phyloP scores from a whole-genome alignment of 2,329 filamentous ascomycete genomes.

The Penicillium sclerotiorum region DNA sequence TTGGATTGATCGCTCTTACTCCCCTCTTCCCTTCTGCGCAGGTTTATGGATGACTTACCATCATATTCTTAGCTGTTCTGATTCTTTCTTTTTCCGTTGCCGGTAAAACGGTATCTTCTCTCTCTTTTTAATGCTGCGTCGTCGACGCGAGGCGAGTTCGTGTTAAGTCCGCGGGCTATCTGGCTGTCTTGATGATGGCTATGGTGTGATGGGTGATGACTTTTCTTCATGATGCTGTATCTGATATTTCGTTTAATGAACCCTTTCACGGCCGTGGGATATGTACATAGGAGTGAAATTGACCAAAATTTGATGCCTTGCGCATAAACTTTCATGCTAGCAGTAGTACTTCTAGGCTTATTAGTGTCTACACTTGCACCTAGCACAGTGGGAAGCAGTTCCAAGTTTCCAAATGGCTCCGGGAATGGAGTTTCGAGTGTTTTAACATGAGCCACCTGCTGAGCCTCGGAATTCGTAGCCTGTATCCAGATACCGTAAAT shows the following conservation, averaged over 20 bases:
- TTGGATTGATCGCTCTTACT: conserved; percentile 6
- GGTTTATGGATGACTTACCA: background rate
- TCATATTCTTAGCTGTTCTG: background rate
- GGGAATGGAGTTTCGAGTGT: background rate
- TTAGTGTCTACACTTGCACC: too few species aligned
- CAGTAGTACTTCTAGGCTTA: too few species aligned
- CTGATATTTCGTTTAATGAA: conserved; percentile 29
- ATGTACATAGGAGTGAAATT: conserved; percentile 24
- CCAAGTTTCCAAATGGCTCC: background rate
- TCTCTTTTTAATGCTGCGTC: conserved; percentile 18
- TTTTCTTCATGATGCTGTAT: conserved; percentile 28
- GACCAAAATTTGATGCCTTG: conserved; percentile 21
- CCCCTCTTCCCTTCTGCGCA: conserved; percentile 6
- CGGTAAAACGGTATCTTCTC: background rate
- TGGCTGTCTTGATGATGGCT: conserved; percentile 27
- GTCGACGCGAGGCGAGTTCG: conserved; percentile 2
- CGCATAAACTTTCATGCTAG: too few species aligned
- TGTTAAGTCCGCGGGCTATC: conserved; percentile 11
- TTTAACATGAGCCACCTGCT: too few species aligned
- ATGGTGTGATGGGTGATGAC: conserved; percentile 27
- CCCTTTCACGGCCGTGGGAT: conserved; percentile 20
- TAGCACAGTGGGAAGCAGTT: background rate
- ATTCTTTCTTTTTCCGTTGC: background rate
- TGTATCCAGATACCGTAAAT: background rate
- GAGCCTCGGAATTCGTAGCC: too few species aligned